These are phyloP conservation scores for Gaultheria prostrata DNA, from an alignment of 148 eudicot genomes.

Conservation along the genomic window DNA sequence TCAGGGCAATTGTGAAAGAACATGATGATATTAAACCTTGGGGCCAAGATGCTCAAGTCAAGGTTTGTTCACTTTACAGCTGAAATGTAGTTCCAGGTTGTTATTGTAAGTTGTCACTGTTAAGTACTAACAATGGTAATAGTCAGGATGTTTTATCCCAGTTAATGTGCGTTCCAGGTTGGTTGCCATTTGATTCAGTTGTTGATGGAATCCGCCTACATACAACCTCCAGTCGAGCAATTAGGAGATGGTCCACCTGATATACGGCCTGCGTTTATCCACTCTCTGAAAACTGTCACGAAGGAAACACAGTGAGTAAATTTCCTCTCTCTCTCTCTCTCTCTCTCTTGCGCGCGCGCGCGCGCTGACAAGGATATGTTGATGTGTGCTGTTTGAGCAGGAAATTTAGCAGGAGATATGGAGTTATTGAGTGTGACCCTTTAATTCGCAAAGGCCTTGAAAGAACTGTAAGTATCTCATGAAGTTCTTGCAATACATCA, in stretches of 20 bases:
- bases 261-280: conserved; percentile 87
- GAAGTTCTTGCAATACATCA: neutral
- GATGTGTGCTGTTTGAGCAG: conserved; percentile 35
- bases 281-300: conserved; percentile 46
- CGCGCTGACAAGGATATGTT: neutral
- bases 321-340: neutral
- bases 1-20: conserved; percentile 49
- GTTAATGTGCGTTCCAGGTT: conserved; percentile 48
- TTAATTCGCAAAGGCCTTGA: conserved; percentile 69
- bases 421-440: conserved; percentile 86
- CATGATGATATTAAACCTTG: conserved; percentile 60
- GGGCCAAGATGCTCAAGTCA: conserved; percentile 74
- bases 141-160: conserved; percentile 1
- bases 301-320: conserved; percentile 59
- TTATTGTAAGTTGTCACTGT: neutral
- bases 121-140: neutral
- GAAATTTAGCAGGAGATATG: conserved; percentile 61
- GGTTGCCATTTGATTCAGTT: conserved; percentile 80
- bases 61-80: conserved; percentile 44
- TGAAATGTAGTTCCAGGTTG: neutral
- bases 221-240: conserved; percentile 74
- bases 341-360: too few species aligned
- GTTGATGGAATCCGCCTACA: conserved; percentile 73
- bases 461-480: conserved; percentile 57
- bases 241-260: conserved; percentile 59